A percentile compares a stretch with the other conserved stretches of the same genome.
These are phyloP conservation scores for Westerdykella ornata DNA, from an alignment of 2,329 filamentous ascomycete species.

Conservation along the genomic window DNA sequence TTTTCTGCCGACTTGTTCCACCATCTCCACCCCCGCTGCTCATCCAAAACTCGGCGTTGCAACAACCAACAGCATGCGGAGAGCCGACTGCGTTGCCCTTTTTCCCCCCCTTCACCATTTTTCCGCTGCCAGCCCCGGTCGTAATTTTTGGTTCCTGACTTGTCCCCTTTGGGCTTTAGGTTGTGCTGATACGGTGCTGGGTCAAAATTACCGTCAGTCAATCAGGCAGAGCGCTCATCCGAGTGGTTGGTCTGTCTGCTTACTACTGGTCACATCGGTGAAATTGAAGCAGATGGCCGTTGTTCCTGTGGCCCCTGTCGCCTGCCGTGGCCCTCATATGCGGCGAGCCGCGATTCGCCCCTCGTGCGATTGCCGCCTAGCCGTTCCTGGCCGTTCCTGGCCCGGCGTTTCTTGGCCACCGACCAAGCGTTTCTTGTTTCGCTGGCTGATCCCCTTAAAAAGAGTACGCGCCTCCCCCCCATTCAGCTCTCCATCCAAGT, in stretches of 20 bases:
- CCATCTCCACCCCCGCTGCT: no score
- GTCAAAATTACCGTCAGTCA: conserved; percentile 22
- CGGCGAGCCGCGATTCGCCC: conserved; percentile 32
- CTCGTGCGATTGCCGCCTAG: conserved; percentile 20
- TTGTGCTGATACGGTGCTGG: background rate
- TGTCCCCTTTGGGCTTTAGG: conserved; percentile 14
- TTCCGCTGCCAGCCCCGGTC: no score
- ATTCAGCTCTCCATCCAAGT: conserved; percentile 16
- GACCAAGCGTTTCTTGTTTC: conserved; percentile 10
- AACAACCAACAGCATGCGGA: no score
- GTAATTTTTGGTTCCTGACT: conserved; percentile 4
- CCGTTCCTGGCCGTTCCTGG: conserved; percentile 22
- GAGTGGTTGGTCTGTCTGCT: conserved; percentile 20
- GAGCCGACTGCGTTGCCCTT: no score
- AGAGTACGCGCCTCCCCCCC: conserved; percentile 30
- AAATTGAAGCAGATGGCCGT: background rate
- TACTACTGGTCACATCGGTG: background rate
- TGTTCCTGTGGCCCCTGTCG: conserved; percentile 2
- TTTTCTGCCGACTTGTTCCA: no score
- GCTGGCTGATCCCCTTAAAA: conserved; percentile 31
- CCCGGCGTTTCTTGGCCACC: conserved; percentile 20
- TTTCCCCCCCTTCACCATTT: no score
- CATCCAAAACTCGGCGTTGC: no score
- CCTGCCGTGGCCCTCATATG: conserved; percentile 7
- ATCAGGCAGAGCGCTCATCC: conserved; percentile 28